Evolutionary conservation across 2,329 filamentous ascomycete genomes (phyloP).

Genomic region (Botrytis cinerea): DNA sequence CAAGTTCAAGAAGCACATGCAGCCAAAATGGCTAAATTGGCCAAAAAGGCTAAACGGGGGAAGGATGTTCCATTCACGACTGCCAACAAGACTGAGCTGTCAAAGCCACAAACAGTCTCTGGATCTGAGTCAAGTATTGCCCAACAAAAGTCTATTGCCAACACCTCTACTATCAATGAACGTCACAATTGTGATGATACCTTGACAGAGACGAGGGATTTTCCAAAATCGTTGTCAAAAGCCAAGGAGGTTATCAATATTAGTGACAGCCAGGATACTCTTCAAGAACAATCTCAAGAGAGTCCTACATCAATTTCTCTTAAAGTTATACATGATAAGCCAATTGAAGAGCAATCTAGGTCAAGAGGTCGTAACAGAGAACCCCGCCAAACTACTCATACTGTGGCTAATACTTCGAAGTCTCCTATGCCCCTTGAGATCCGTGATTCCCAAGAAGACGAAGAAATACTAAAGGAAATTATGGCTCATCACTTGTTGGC

Average conservation of each 20-base stretch:
- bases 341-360: neutral
- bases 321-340: neutral
- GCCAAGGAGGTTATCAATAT: conserved; percentile 7
- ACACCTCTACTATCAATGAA: neutral
- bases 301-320: neutral
- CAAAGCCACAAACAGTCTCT: neutral
- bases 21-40: neutral
- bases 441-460: conserved; percentile 5
- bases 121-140: conserved; percentile 19
- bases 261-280: conserved; percentile 17
- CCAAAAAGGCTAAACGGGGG: neutral
- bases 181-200: neutral
- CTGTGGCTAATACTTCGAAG: neutral
- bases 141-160: neutral
- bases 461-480: conserved; percentile 10
- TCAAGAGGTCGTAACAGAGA: neutral
- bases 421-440: neutral
- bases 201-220: neutral
- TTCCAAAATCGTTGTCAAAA: neutral
- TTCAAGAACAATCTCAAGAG: neutral
- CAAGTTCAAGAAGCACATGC: conserved; percentile 44
- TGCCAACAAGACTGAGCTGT: neutral
- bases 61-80: neutral
- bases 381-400: neutral
- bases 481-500: neutral